A percentile compares a stretch with the other conserved stretches of the same genome.
Conservation (phyloP, 1,284 basidiomycete species). For the Apiotrichum gracile region DNA sequence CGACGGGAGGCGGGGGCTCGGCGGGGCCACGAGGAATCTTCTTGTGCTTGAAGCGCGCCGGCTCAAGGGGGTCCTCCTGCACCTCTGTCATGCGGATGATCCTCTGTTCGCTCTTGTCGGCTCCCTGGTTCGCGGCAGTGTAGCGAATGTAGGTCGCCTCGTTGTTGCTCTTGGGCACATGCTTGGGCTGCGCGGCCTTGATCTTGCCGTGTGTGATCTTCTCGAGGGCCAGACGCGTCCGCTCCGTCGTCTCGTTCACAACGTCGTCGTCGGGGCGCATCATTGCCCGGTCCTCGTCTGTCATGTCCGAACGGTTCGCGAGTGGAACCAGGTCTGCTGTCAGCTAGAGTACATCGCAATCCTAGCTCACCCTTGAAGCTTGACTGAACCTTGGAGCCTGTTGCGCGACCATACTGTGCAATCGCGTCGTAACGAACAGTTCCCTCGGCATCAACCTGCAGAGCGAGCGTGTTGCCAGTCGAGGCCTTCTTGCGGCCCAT, state of each 20-base stretch:
- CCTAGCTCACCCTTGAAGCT: constrained; percentile 66
- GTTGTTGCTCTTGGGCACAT: constrained; percentile 63
- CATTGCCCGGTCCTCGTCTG: constrained; percentile 67
- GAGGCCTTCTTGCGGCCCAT: constrained; percentile 89
- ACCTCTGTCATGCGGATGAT: constrained; percentile 99
- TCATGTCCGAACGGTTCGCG: constrained; percentile 78
- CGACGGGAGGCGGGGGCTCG: constrained; percentile 92
- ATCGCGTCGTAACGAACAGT: constrained; percentile 97
- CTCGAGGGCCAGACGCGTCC: constrained; percentile 84
- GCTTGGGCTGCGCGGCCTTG: constrained; percentile 81
- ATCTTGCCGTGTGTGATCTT: constrained; percentile 92
- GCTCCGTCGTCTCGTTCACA: constrained; percentile 79
- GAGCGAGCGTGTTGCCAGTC: constrained; percentile 84
- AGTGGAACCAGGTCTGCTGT: constrained; percentile 80
- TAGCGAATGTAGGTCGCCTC: constrained; percentile 87
- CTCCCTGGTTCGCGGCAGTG: constrained; percentile 63
- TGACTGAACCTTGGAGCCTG: constrained; percentile 80
- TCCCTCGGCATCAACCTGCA: constrained; percentile 94
- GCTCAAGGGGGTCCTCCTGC: constrained; percentile 94
- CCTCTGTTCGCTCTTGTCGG: constrained; percentile 63
- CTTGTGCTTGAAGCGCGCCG: constrained; percentile 95
- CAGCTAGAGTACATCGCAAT: background rate
- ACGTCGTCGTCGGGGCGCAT: constrained; percentile 89
- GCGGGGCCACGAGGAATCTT: constrained; percentile 95
- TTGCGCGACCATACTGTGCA: constrained; percentile 85